phyloP scores from a whole-genome alignment of 192 early-diverging fungal genomes.

The Obelidium mucronatum region DNA sequence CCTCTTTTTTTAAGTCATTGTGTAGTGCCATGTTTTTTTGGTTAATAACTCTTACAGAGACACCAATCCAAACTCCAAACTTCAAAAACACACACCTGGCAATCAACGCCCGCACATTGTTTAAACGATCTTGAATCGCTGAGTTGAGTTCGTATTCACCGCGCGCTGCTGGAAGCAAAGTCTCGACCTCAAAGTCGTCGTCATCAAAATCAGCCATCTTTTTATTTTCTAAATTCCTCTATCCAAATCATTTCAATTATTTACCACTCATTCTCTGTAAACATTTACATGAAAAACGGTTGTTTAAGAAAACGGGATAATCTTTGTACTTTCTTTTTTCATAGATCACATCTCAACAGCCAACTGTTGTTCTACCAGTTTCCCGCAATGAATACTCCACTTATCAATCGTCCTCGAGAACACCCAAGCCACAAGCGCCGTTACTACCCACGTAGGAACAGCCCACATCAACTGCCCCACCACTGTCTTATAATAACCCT shows the following conservation, averaged over 20 bases:
- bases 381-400: not conserved
- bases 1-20: constrained; percentile 37
- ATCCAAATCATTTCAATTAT: not conserved
- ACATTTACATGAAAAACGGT: not conserved
- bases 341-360: too few relatives aligned
- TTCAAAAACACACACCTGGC: constrained; percentile 58
- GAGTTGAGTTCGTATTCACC: constrained; percentile 47
- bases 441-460: not conserved
- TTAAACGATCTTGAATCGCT: constrained; percentile 60
- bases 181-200: constrained; percentile 63
- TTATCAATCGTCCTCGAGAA: not conserved
- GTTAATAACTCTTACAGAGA: not conserved
- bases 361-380: too few relatives aligned
- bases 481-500: not conserved
- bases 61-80: not conserved
- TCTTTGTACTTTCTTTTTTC: too few relatives aligned
- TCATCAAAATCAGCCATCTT: constrained; percentile 42
- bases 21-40: not conserved
- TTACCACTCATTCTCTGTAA: not conserved
- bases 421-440: not conserved
- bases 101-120: constrained; percentile 71
- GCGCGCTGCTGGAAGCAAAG: constrained; percentile 54
- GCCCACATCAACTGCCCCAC: not conserved
- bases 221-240: too few relatives aligned
- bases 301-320: not conserved